phyloP scores from a whole-genome alignment of 2,329 filamentous ascomycete genomes.

The Chaetomiaceae sp. region DNA sequence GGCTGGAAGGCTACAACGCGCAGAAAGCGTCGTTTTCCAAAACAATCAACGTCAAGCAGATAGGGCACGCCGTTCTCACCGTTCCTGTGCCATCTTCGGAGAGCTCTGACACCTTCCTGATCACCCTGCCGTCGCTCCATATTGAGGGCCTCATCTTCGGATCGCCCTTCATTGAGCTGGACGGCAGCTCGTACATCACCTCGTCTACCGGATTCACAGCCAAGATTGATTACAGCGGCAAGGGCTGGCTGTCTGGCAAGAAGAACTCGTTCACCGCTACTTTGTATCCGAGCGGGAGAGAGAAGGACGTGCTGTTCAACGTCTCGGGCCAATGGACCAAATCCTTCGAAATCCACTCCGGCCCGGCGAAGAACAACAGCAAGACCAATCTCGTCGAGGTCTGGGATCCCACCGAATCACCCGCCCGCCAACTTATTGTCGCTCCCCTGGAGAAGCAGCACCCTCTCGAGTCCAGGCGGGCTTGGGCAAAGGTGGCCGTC shows the following conservation, averaged over 20 bases:
- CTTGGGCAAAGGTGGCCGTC: conserved; percentile 79
- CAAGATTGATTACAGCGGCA: conserved; percentile 88
- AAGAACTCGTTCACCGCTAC: conserved; percentile 83
- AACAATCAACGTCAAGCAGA: conserved; percentile 92
- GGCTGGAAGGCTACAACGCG: conserved; percentile 82
- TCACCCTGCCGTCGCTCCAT: conserved; percentile 84
- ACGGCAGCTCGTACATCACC: conserved; percentile 76
- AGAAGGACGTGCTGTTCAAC: conserved; percentile 72
- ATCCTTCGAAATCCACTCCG: conserved; percentile 69
- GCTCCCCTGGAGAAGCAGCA: conserved; percentile 73
- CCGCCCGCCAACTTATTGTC: conserved; percentile 63
- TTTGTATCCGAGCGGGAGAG: conserved; percentile 64
- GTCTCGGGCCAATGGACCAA: conserved; percentile 88
- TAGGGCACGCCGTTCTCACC: conserved; percentile 80
- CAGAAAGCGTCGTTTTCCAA: conserved; percentile 93
- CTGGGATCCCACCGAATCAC: conserved; percentile 53
- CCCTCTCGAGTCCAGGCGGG: conserved; percentile 77
- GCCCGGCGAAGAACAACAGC: conserved; percentile 46
- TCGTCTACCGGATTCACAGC: conserved; percentile 81
- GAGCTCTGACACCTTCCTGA: conserved; percentile 68
- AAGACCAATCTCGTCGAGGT: conserved; percentile 45
- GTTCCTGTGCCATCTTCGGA: conserved; percentile 44
- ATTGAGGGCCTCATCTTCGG: conserved; percentile 89
- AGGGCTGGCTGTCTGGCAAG: conserved; percentile 91
- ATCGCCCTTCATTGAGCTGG: conserved; percentile 84